Evolutionary conservation across 1,284 basidiomycete species (phyloP).

Genomic region (Cryptococcus floricola): DNA sequence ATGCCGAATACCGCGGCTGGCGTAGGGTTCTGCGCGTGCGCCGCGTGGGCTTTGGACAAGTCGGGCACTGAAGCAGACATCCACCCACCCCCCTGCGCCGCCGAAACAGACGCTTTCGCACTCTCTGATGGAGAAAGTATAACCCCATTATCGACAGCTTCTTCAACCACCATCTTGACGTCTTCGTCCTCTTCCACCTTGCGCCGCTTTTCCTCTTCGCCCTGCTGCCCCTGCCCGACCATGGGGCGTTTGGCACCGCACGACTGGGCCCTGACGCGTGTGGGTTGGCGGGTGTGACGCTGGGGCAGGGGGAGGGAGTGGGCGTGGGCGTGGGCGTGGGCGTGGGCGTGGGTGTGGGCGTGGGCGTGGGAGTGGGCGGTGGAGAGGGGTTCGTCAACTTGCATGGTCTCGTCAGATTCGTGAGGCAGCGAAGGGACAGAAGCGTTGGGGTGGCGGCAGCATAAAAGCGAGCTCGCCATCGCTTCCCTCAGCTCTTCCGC

Average conservation of each 20-base stretch:
- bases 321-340: too few species aligned
- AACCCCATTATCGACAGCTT: slow-evolving; percentile 28
- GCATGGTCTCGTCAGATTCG: slow-evolving; percentile 1
- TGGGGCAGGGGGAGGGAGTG: too few species aligned
- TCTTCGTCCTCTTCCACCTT: slow-evolving; percentile 33
- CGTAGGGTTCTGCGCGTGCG: not conserved
- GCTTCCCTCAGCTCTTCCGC: slow-evolving; percentile 33
- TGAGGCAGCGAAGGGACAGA: slow-evolving; percentile 8
- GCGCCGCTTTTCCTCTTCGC: slow-evolving; percentile 35
- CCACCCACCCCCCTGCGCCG: not conserved
- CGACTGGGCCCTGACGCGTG: slow-evolving; percentile 24
- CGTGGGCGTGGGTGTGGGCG: too few species aligned
- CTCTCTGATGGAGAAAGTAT: slow-evolving; percentile 16
- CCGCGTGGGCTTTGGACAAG: slow-evolving; percentile 10
- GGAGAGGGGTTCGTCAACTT: slow-evolving; percentile 4
- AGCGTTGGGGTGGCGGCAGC: slow-evolving; percentile 3
- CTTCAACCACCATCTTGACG: slow-evolving; percentile 32
- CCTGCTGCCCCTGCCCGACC: not conserved
- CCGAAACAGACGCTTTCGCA: not conserved
- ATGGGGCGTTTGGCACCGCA: slow-evolving; percentile 41
- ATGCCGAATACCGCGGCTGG: slow-evolving; percentile 27
- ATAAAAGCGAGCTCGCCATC: slow-evolving; percentile 33
- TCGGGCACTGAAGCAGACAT: slow-evolving; percentile 32
- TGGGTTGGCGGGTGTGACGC: too few species aligned
- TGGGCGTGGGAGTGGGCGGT: too few species aligned